Base-by-base conservation (phyloP, 768 basidiomycete genomes). In the Imleria badia region DNA sequence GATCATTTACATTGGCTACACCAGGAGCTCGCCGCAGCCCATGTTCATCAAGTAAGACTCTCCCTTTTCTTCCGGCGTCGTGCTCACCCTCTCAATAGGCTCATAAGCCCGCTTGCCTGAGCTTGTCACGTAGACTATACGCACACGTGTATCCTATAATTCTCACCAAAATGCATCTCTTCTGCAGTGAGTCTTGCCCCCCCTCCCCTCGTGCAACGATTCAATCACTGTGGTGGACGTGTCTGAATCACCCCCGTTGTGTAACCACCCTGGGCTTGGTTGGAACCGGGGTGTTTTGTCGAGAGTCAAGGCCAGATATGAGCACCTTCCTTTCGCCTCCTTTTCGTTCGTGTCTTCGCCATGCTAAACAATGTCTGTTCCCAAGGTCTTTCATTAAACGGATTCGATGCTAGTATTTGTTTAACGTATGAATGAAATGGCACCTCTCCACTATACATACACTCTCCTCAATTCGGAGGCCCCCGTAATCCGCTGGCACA, bases 1-100 rank as follows among this genome's bases (percentile, higher is more conserved):
- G 68, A 92, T 98, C 66, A 95, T 98, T 66, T 97, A 94, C 72
- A 81, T 97, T 67, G 96, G 95, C 34, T 97, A 91, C 77, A 91
- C 89, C 49, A 79, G 89, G 62, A 94, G 92, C 68, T 92, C 89
- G 68, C 95, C 95, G 30, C 92, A 94, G 63, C 95, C 95, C 19
- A 94, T 93, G 36, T 77, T 98, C 66, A 96, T 96, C 74, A 95
- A 97, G 94, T 96, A 51, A 64, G 91, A 82, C n/a, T 6, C 17
- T n/a, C 38, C 33, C 49, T 47, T 30, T 20, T 22, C 40, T 20
- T 48, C 22, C 34, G 35, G 13, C 0, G 6, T 7, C 29, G 23
- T 5, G 5, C 59, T 57, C 56, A 60, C 17, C 47, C 43, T 43
- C 10, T 34, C 10, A 49, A 26, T 66, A 97, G 94, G 76, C 82